Evolutionary conservation across 352 stramenopile genomes (phyloP), one percentile per base, ranked within the genome.

Genomic region (Paralagenidium karlingii): DNA sequence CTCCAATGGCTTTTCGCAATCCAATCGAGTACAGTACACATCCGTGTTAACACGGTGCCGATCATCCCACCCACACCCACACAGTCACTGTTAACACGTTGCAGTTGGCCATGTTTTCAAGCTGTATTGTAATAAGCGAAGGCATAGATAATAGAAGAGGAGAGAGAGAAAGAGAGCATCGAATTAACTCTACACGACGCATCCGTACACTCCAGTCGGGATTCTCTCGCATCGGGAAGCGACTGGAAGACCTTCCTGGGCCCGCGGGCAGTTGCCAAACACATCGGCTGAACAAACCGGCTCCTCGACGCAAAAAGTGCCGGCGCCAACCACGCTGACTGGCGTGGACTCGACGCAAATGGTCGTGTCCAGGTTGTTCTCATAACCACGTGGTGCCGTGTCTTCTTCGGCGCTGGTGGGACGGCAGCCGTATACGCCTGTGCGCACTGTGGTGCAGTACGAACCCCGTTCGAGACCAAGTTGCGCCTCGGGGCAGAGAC

Each of bases 371-470:
- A n/a, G n/a, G n/a, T n/a, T n/a, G n/a, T n/a, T n/a, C n/a, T n/a
- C n/a, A n/a, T n/a, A n/a, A n/a, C n/a, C n/a, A n/a, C n/a, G n/a
- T n/a, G n/a, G n/a, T n/a, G n/a, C n/a, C n/a, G n/a, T n/a, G n/a
- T n/a, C n/a, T n/a, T n/a, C n/a, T n/a, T n/a, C n/a, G n/a, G n/a
- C n/a, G n/a, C n/a, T 43, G 28, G 47, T 48, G 9, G 47, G 40
- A 16, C 49, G 48, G 33, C 58, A 67, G 33, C 53, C 58, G 38
- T 48, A 63, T 9, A 60, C 53, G 18, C 53, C 53, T 6, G 53
- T 58, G 43, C 53, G 43, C 15, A 66, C 34, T 11, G 41, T 12
- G 19, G 26, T 40, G 49, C 56, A 66, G 12, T 46, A 48, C 11
- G 56, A 44, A 2, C 53, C 56, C 1, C 21, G 27, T 16, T 47